phyloP scores from a whole-genome alignment of 176 grass and related monocot species.

The Oryza rufipogon region DNA sequence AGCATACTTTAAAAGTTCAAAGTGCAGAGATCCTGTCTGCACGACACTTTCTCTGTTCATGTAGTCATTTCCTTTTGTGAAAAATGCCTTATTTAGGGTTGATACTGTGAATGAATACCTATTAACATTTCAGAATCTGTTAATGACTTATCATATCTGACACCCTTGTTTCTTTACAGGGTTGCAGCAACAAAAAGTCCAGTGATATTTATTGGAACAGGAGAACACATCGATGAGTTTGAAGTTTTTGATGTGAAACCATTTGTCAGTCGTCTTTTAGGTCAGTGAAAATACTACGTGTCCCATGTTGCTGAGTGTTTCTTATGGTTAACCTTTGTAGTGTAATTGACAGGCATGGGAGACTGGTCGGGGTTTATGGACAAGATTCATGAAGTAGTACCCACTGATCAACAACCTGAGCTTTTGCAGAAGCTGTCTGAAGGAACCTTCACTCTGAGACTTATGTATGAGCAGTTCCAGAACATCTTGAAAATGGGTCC shows the following conservation, averaged over 20 bases:
- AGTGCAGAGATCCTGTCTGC: not conserved
- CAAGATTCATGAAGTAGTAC: constrained; percentile 91
- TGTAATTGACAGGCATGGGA: constrained; percentile 66
- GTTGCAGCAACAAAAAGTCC: constrained; percentile 95
- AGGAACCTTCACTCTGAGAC: constrained; percentile 90
- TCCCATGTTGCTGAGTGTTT: constrained; percentile 5
- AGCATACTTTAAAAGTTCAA: not conserved
- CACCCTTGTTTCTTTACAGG: constrained; percentile 50
- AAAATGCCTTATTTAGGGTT: not conserved
- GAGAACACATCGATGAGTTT: constrained; percentile 89
- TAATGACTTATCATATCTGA: not conserved
- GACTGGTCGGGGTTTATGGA: constrained; percentile 95
- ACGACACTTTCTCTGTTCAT: not conserved
- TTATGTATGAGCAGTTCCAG: constrained; percentile 95
- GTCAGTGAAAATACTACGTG: constrained; percentile 46
- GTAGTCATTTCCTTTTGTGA: not conserved
- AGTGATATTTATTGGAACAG: constrained; percentile 98
- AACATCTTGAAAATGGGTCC: constrained; percentile 96
- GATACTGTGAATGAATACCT: not conserved
- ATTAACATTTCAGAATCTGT: not conserved
- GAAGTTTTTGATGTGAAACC: constrained; percentile 96
- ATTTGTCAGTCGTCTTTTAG: constrained; percentile 90
- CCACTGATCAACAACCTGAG: constrained; percentile 94
- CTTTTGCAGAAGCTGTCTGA: constrained; percentile 86
- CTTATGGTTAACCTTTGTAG: constrained; percentile 27